Evolutionary conservation across 208 protist species (phyloP).

Genomic region (Acanthamoeba lugdunensis): DNA sequence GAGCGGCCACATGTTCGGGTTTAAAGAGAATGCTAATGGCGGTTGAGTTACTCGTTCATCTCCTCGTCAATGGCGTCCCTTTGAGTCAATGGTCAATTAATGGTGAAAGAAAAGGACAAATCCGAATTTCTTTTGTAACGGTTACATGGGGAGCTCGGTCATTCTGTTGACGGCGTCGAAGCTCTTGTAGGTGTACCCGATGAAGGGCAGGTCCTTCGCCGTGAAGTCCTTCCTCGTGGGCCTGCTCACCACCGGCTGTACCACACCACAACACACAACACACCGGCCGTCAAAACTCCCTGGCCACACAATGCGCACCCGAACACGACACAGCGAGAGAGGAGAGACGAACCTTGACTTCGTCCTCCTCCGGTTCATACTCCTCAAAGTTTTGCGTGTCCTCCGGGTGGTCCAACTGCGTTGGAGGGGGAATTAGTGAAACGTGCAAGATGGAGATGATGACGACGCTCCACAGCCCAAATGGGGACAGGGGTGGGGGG

Average conservation of each 20-base stretch:
- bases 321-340: neutral
- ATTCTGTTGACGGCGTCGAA: slow-evolving; percentile 69
- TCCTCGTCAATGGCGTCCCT: neutral
- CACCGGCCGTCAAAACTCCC: neutral
- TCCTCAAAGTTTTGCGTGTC: slow-evolving; percentile 69
- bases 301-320: neutral
- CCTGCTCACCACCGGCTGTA: neutral
- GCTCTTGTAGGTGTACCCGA: slow-evolving; percentile 73
- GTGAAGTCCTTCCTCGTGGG: slow-evolving; percentile 3
- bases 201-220: slow-evolving; percentile 63
- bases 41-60: neutral
- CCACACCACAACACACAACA: neutral
- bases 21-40: too few relatives aligned
- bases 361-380: slow-evolving; percentile 45
- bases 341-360: neutral
- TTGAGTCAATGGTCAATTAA: neutral
- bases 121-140: neutral
- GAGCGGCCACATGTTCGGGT: neutral
- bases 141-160: slow-evolving; percentile 47
- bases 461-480: neutral
- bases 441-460: neutral
- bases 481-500: neutral
- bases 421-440: neutral
- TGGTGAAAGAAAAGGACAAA: neutral
- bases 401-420: slow-evolving; percentile 56